Conservation (phyloP, 352 stramenopile genomes). For the Globisporangium viniferum region DNA sequence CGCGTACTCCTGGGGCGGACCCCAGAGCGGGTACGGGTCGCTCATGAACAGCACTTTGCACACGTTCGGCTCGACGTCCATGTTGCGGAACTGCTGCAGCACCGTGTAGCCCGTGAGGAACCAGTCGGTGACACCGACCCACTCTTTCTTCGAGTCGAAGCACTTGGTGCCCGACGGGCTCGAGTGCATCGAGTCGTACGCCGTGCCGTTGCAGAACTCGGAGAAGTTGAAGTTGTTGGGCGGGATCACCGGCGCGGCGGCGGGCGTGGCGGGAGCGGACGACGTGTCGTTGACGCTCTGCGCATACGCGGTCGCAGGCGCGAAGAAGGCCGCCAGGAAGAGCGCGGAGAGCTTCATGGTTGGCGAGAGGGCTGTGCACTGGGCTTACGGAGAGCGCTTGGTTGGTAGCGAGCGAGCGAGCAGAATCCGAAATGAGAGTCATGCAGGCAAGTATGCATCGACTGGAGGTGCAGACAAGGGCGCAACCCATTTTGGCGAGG, state of each 20-base stretch:
- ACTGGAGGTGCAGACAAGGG: no score
- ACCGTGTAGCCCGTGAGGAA: constrained; percentile 6
- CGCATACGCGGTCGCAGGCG: no score
- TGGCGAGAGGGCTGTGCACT: not conserved
- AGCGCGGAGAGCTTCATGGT: not conserved
- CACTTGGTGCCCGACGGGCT: constrained; percentile 1
- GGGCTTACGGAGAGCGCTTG: not conserved
- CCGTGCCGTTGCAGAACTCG: not conserved
- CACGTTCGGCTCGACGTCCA: not conserved
- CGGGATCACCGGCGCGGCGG: not conserved
- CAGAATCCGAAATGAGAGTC: not conserved
- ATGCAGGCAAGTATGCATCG: not conserved
- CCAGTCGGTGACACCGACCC: constrained; percentile 3
- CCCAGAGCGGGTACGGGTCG: not conserved
- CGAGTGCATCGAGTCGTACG: constrained; percentile 6
- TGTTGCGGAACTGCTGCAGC: not conserved
- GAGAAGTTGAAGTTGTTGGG: constrained; percentile 6
- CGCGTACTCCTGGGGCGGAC: not conserved
- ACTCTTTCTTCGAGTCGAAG: constrained; percentile 2
- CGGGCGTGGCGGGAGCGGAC: not conserved
- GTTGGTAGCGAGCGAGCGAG: not conserved
- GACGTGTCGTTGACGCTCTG: not conserved
- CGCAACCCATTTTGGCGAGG: no score
- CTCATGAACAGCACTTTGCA: constrained; percentile 3
- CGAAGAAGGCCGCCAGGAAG: not conserved